phyloP scores from a whole-genome alignment of 768 basidiomycete genomes.

The Termitomyces sp. region DNA sequence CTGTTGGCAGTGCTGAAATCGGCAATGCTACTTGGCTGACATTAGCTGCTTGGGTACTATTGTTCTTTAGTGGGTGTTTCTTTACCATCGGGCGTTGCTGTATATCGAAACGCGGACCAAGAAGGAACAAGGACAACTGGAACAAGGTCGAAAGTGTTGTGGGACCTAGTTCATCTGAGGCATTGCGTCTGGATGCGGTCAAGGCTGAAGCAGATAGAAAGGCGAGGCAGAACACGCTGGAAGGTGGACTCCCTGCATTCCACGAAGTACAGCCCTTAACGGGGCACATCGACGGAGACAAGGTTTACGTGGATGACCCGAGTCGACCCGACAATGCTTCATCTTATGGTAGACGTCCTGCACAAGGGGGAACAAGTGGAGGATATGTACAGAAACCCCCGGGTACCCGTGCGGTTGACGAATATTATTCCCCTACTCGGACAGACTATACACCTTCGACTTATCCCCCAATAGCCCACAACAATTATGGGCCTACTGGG shows the following conservation, averaged over 20 bases:
- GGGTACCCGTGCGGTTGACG: slow-evolving; percentile 72
- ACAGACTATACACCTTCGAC: slow-evolving; percentile 24
- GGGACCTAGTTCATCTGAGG: slow-evolving; percentile 46
- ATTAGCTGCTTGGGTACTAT: slow-evolving; percentile 77
- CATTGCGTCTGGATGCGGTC: slow-evolving; percentile 78
- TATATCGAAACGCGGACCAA: slow-evolving; percentile 50
- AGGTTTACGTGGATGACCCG: slow-evolving; percentile 53
- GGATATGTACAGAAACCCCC: slow-evolving; percentile 65
- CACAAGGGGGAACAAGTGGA: slow-evolving; percentile 33
- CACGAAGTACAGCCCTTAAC: slow-evolving; percentile 73
- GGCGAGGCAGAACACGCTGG: slow-evolving; percentile 54
- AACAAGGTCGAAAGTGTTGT: slow-evolving; percentile 32
- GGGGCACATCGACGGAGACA: slow-evolving; percentile 52
- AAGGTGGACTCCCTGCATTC: slow-evolving; percentile 75
- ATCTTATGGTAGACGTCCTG: slow-evolving; percentile 29
- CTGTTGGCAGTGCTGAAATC: slow-evolving; percentile 73
- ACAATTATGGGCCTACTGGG: slow-evolving; percentile 27
- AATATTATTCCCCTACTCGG: slow-evolving; percentile 54
- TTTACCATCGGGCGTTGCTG: slow-evolving; percentile 85
- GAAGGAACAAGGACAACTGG: slow-evolving; percentile 36
- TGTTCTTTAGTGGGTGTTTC: slow-evolving; percentile 91
- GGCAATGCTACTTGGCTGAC: slow-evolving; percentile 94
- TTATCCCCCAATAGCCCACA: slow-evolving; percentile 46
- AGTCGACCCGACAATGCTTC: slow-evolving; percentile 24
- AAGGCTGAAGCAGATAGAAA: slow-evolving; percentile 87